Percentiles rank a stretch among this genome's conserved stretches.
phyloP scores from a whole-genome alignment of 495 filamentous ascomycete species.

The Xylaria curta region DNA sequence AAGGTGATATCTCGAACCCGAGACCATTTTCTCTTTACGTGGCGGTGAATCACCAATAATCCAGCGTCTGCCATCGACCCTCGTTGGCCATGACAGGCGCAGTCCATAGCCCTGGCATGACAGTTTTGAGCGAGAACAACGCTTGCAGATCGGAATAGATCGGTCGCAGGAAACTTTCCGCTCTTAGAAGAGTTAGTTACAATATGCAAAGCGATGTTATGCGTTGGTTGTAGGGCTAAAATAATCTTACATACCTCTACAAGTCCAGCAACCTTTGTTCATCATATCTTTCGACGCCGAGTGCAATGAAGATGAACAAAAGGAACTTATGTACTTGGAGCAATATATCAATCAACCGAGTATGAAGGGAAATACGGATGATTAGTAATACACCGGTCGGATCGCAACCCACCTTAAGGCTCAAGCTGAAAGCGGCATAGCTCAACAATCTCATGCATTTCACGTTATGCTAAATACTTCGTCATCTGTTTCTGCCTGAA shows the following conservation, averaged over 20 bases:
- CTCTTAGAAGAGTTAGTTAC: neutral
- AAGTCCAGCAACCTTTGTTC: neutral
- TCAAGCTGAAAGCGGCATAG: neutral
- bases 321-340: neutral
- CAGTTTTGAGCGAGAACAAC: neutral
- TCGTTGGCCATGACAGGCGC: constrained; percentile 1
- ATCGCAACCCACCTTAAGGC: neutral
- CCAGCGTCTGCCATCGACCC: neutral
- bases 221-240: neutral
- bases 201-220: neutral
- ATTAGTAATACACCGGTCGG: constrained; percentile 1
- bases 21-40: neutral
- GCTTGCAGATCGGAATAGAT: neutral
- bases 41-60: neutral
- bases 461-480: neutral
- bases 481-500: neutral
- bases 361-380: neutral
- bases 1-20: neutral
- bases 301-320: neutral
- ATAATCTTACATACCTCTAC: neutral
- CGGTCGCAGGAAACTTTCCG: neutral
- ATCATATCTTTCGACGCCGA: neutral
- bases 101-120: neutral
- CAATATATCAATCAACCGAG: neutral
- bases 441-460: neutral